Base-by-base conservation (phyloP, 225 moss, liverwort and hornwort genomes). In the Marchantia polymorpha region DNA sequence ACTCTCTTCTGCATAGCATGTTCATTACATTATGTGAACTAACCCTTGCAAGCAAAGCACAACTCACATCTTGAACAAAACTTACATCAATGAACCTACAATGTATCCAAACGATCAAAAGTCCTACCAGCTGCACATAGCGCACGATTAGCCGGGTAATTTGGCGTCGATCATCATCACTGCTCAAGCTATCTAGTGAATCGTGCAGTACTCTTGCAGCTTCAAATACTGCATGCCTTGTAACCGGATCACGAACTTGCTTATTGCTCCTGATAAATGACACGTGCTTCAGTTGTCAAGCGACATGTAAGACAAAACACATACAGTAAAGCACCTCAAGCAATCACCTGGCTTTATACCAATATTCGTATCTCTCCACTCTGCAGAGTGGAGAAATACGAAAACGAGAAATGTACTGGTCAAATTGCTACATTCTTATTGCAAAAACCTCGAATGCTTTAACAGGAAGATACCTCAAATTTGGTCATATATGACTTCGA, bases 81-180 rank as follows among this genome's bases (percentile, higher is more conserved):
- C 5, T 39, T 2, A 39, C 39, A 39, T 39, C 3, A 39, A 39
- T 5, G 39, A 39, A 39, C 39, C 39, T 39, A 39, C 39, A 39
- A 39, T 39, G 5, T 39, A 39, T 39, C 5, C 19, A 56, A 56
- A 16, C 7, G 23, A 39, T 39, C 39, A 71, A 31, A 30, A 10
- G 60, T 47, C 82, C 73, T 81, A 99, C 99, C 88, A 99, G 87
- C 83, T 99, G 95, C 55, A 94, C 91, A 54, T 92, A 94, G 68
- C 95, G 99, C 76, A 89, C 88, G 60, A 95, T 86, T 78, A 95
- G 86, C 75, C 87, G 86, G 48, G 99, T 95, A 73, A 95, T 95
- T 84, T 95, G 99, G 83, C 99, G 95, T 60, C 99, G 95, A 84
- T 99, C 93, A 69, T 99, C 99, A 79, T 99, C 99, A 83, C 99